phyloP scores from a whole-genome alignment of 2,329 filamentous ascomycete species.

The Pestalotiopsis sp. region DNA sequence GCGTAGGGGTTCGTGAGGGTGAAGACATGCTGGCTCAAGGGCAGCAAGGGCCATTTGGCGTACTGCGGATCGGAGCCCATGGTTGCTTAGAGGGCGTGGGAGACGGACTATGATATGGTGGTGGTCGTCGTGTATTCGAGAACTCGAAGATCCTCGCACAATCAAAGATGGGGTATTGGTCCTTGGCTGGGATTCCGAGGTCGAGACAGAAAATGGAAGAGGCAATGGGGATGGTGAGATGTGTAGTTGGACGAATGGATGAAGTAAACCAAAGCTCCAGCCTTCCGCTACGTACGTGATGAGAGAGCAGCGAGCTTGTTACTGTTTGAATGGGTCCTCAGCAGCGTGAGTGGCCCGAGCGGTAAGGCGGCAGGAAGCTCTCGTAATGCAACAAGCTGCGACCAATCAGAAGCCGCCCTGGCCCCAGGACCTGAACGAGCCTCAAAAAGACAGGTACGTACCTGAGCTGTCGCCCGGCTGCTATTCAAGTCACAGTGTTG shows the following conservation, averaged over 20 bases:
- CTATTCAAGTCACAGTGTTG: too few relatives aligned
- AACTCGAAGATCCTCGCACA: neutral
- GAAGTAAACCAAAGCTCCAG: neutral
- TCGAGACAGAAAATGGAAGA: neutral
- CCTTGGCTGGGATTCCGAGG: neutral
- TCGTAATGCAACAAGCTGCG: conserved; percentile 15
- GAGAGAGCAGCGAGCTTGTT: neutral
- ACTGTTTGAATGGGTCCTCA: conserved; percentile 3
- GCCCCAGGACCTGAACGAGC: neutral
- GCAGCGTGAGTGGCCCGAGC: conserved; percentile 6
- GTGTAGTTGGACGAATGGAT: neutral
- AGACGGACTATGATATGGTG: neutral
- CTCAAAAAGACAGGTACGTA: neutral
- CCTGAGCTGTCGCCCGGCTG: neutral
- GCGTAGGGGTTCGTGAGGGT: conserved; percentile 81
- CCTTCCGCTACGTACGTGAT: neutral
- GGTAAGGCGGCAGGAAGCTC: conserved; percentile 18
- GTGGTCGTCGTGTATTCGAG: neutral
- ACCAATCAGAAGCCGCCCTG: conserved; percentile 2
- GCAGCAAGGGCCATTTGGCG: conserved; percentile 80
- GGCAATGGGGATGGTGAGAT: neutral
- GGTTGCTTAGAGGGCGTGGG: conserved; percentile 34
- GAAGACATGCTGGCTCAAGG: conserved; percentile 84
- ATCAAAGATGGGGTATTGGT: neutral
- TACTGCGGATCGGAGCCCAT: conserved; percentile 85